Evolutionary conservation across 352 stramenopile species (phyloP).

Genomic region (Globisporangium perplexum): DNA sequence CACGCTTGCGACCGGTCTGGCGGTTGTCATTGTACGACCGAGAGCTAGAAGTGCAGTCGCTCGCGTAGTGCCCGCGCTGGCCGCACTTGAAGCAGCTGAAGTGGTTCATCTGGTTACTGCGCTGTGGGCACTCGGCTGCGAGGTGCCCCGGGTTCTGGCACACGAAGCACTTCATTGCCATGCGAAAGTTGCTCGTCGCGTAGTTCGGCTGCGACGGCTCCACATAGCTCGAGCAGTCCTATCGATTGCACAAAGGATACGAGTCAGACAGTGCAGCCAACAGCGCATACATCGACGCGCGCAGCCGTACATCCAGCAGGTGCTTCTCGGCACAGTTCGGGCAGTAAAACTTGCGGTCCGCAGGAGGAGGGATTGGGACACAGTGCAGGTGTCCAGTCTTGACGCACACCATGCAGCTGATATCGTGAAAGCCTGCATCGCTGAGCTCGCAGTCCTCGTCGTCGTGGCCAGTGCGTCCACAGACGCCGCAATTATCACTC

Average conservation of each 20-base stretch:
- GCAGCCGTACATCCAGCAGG: constrained; percentile 20
- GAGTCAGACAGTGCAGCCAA: not conserved
- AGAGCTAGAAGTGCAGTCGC: constrained; percentile 27
- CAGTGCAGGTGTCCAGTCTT: constrained; percentile 61
- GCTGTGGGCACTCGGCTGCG: constrained; percentile 54
- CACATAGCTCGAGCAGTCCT: constrained; percentile 39
- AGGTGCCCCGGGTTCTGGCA: constrained; percentile 71
- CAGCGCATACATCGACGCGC: not conserved
- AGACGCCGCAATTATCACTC: constrained; percentile 39
- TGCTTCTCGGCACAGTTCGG: constrained; percentile 60
- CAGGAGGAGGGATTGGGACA: constrained; percentile 53
- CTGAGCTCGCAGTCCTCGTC: constrained; percentile 35
- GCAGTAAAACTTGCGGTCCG: constrained; percentile 68
- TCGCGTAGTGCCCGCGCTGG: constrained; percentile 40
- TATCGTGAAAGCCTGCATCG: constrained; percentile 14
- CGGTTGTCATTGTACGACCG: constrained; percentile 15
- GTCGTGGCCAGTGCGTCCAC: constrained; percentile 49
- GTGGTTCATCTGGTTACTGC: constrained; percentile 34
- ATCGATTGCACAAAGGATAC: not conserved
- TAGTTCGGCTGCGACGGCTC: constrained; percentile 40
- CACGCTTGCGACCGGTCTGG: constrained; percentile 39
- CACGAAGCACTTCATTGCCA: constrained; percentile 66
- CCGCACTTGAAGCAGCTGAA: constrained; percentile 51
- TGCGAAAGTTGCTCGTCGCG: constrained; percentile 29
- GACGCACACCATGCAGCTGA: constrained; percentile 77